Base-by-base conservation (phyloP, 352 stramenopile species). In the Globisporangium cystogenes region DNA sequence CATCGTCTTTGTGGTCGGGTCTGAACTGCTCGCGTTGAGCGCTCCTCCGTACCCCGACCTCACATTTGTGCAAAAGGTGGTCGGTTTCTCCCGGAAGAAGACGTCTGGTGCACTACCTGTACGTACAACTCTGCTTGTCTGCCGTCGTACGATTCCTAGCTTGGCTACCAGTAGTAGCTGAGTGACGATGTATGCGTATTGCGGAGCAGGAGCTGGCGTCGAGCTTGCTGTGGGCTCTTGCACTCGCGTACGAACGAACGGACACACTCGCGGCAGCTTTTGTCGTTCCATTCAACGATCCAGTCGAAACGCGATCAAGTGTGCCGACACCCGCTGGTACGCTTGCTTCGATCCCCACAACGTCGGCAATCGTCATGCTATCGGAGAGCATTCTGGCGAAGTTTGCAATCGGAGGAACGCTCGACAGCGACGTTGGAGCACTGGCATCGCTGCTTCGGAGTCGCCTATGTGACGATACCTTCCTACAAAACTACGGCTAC, bases 201-300 rank as follows among this genome's bases (percentile, higher is more conserved):
- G 18, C 10, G 16, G n/a, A 31, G 16, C 36, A 63, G 57, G 57
- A 63, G 21, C 24, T 63, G 12, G 51, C 51, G 8, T 59, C 57
- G 12, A 52, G 57, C n/a, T 29, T 63, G 20, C 51, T 63, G 4
- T 63, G 57, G 57, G 51, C 51, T 4, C 57, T 63, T n/a, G 26
- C 57, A 5, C 31, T 21, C 36, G 50, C 51, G 8, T 59, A 60
- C 24, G 57, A 55, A 14, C 31, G 44, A 27, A 53, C 51, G 1
- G 36, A 53, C 3, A 11, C 48, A 24, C 20, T 58, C 1, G 35
- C 51, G 1, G 26, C 26, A 0, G 23, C 29, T 21, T 59, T 63
- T 23, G 39, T 47, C 6, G 11, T 33, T 15, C 33, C 48, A 8
- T 59, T 60, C 37, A 51, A 55, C 16, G 51, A 51, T 16, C 14